A percentile compares a stretch with the other conserved stretches of the same genome.
Evolutionary conservation across 805 yeast species (phyloP).

Genomic region (Zygotorulaspora sp.): DNA sequence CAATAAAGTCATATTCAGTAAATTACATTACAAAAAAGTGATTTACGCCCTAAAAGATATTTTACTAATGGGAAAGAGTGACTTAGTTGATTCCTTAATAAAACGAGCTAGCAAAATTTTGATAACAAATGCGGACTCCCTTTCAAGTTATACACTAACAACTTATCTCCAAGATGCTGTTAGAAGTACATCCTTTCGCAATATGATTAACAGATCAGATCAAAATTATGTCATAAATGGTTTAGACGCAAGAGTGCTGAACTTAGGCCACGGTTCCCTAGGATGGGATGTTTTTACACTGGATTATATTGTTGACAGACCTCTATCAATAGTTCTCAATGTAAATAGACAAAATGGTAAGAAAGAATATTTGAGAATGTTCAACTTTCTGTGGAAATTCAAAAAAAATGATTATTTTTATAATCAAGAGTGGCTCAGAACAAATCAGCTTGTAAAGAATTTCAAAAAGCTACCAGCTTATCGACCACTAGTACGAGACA

Average conservation of each 20-base stretch:
- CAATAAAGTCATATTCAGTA: slow-evolving; percentile 45
- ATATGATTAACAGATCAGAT: slow-evolving; percentile 35
- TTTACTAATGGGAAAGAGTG: slow-evolving; percentile 71
- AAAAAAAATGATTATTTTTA: slow-evolving; percentile 56
- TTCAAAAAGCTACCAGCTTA: slow-evolving; percentile 22
- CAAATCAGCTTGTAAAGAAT: slow-evolving; percentile 33
- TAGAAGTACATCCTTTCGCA: slow-evolving; percentile 46
- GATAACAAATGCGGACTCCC: slow-evolving; percentile 54
- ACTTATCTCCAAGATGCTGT: slow-evolving; percentile 63
- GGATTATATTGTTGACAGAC: slow-evolving; percentile 58
- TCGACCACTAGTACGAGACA: slow-evolving; percentile 29
- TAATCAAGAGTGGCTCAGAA: slow-evolving; percentile 44
- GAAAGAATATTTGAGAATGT: slow-evolving; percentile 67
- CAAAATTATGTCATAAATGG: slow-evolving; percentile 43
- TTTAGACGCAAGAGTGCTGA: slow-evolving; percentile 79
- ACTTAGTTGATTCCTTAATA: slow-evolving; percentile 67
- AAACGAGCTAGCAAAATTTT: slow-evolving; percentile 50
- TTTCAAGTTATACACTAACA: slow-evolving; percentile 64
- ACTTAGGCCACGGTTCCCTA: slow-evolving; percentile 61
- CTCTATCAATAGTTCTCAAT: slow-evolving; percentile 53
- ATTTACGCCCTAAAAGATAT: slow-evolving; percentile 60
- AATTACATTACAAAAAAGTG: slow-evolving; percentile 48
- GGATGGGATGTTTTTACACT: slow-evolving; percentile 94
- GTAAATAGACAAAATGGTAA: slow-evolving; percentile 42
- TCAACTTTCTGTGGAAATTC: slow-evolving; percentile 80